phyloP scores from a whole-genome alignment of 2,329 filamentous ascomycete genomes.

The Westerdykella ornata region DNA sequence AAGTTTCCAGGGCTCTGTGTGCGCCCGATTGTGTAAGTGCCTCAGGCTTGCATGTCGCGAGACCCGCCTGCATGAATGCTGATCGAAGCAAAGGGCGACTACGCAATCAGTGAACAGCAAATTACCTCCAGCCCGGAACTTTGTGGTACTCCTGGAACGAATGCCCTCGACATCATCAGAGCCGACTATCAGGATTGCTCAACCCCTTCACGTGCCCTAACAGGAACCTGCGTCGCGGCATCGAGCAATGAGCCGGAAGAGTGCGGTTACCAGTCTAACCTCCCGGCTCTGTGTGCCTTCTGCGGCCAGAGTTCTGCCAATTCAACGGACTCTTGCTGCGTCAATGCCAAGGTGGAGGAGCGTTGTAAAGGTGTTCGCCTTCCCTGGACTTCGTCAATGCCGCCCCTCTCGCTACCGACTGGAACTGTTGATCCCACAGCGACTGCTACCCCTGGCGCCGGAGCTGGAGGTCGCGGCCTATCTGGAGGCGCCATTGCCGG shows the following conservation, averaged over 20 bases:
- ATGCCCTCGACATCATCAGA: constrained; percentile 70
- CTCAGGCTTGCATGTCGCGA: constrained; percentile 2
- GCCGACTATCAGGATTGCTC: constrained; percentile 90
- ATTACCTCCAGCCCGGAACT: constrained; percentile 67
- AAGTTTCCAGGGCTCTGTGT: constrained; percentile 68
- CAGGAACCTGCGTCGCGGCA: constrained; percentile 66
- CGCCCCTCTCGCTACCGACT: constrained; percentile 55
- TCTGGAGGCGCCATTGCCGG: constrained; percentile 87
- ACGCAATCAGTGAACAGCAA: constrained; percentile 80
- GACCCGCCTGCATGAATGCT: constrained; percentile 14
- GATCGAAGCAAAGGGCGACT: constrained; percentile 56
- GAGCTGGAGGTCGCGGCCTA: constrained; percentile 46
- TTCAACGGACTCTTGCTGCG: constrained; percentile 91
- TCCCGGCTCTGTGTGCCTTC: constrained; percentile 75
- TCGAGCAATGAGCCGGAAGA: constrained; percentile 75
- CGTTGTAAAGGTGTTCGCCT: constrained; percentile 71
- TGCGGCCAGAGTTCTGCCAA: constrained; percentile 79
- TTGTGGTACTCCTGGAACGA: constrained; percentile 59
- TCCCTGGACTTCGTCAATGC: constrained; percentile 60
- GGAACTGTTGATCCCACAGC: constrained; percentile 51
- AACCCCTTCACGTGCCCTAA: constrained; percentile 71
- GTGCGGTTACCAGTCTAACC: constrained; percentile 72
- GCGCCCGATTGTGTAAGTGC: constrained; percentile 74
- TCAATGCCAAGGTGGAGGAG: constrained; percentile 66
- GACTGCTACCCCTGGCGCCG: constrained; percentile 20